Percentiles rank a stretch among this genome's conserved stretches.
phyloP scores from a whole-genome alignment of 805 yeast species.

The Wickerhamomyces queroliae region DNA sequence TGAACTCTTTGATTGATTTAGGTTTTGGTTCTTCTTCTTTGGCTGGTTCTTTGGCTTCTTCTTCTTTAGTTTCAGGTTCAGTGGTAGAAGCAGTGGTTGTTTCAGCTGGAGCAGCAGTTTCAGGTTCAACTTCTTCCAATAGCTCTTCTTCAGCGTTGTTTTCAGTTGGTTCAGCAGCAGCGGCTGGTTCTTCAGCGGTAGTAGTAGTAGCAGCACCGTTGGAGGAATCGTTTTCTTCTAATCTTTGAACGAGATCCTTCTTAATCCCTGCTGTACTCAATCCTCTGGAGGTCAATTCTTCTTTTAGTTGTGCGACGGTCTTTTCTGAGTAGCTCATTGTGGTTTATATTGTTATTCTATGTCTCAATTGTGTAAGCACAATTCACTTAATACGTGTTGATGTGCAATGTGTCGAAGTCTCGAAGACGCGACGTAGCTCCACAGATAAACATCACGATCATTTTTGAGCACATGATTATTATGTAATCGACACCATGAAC shows the following conservation, averaged over 20 bases:
- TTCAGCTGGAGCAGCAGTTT: conserved; percentile 1
- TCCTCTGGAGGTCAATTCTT: conserved; percentile 58
- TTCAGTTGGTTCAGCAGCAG: conserved; percentile 2
- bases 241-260: conserved; percentile 64
- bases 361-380: no score
- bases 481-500: not conserved
- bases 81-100: conserved; percentile 7
- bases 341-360: not conserved
- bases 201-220: conserved; percentile 11
- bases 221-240: conserved; percentile 48
- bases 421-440: no score
- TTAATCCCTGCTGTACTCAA: conserved; percentile 74
- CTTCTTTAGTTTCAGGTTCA: conserved; percentile 4
- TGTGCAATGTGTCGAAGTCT: no score
- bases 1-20: conserved; percentile 28
- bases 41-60: conserved; percentile 4
- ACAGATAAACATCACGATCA: no score
- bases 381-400: no score
- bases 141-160: conserved; percentile 6
- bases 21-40: conserved; percentile 19
- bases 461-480: no score
- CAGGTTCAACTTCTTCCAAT: conserved; percentile 3
- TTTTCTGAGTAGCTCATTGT: conserved; percentile 39
- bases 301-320: conserved; percentile 83
- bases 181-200: conserved; percentile 7